phyloP scores from a whole-genome alignment of 768 basidiomycete genomes.

The Termitomyces sp. region DNA sequence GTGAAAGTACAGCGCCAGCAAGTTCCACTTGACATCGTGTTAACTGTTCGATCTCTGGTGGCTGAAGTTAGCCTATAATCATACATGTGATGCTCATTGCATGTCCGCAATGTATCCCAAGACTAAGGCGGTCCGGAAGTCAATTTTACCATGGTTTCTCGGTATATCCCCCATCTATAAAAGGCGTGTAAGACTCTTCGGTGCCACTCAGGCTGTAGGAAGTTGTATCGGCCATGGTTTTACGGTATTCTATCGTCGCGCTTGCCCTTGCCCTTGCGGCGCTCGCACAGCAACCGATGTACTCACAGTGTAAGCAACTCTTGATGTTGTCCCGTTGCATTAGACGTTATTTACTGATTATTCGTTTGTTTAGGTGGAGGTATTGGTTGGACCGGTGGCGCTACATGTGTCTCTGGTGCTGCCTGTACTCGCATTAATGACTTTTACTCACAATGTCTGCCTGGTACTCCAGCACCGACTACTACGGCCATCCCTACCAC shows the following conservation, averaged over 20 bases:
- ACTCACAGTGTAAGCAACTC: conserved; percentile 22
- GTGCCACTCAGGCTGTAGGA: not conserved
- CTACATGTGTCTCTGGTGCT: conserved; percentile 28
- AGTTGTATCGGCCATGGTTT: conserved; percentile 14
- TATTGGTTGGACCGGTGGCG: conserved; percentile 29
- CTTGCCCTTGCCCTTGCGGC: conserved; percentile 22
- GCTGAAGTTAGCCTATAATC: not conserved
- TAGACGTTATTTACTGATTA: not conserved
- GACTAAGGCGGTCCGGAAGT: not conserved
- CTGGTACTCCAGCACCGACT: conserved; percentile 19
- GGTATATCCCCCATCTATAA: not conserved
- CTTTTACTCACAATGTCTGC: conserved; percentile 33
- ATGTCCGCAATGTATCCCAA: not conserved
- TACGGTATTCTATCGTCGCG: conserved; percentile 19
- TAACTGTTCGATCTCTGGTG: conserved; percentile 1
- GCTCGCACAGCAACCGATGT: conserved; percentile 23
- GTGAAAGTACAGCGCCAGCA: not conserved
- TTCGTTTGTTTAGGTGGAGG: conserved; percentile 27
- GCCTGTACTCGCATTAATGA: conserved; percentile 25
- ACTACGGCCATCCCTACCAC: conserved; percentile 16
- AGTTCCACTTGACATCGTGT: conserved; percentile 1
- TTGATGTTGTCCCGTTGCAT: not conserved
- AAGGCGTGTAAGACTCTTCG: not conserved
- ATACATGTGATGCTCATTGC: conserved; percentile 7
- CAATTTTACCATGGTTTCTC: not conserved